Base-by-base conservation (phyloP, 768 basidiomycete species). In the Russula olivacea region DNA sequence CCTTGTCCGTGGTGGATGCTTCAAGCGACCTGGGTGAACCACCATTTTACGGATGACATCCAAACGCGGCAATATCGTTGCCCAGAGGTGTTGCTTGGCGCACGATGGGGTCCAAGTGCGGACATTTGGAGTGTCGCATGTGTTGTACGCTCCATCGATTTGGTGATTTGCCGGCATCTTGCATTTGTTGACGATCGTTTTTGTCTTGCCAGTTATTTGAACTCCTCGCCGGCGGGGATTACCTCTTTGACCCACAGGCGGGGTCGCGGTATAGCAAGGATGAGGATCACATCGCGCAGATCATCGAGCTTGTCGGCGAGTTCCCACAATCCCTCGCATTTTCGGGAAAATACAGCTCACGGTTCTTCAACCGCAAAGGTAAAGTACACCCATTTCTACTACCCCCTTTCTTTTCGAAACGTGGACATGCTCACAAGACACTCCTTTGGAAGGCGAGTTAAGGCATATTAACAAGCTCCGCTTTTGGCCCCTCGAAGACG, bases 21-120 rank as follows among this genome's bases (percentile, higher is more conserved):
- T 30, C 15, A 68, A 87, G 90, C 90, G 11, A 92, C 90, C 1
- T 91, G 90, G 90, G 84, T 84, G 34, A 91, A 96, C 70, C 91
- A 98, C 68, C 97, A 98, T 72, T 99, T 98, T 68, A 98, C 97
- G 48, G 96, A 99, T 75, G 97, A 98, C 70, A 98, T 98, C 69
- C 90, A 98, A 77, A 99, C 97, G 30, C 78, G 96, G 70, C 97
- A 98, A 71, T 98, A 98, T 73, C 85, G 97, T 30, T 93, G 92
- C 78, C 96, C 97, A 1, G 96, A 99, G 74, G 96, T 98, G 62
- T 95, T 99, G 52, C 79, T 98, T 1, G 96, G 96, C 49, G 92
- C 93, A 2, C 91, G 92, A 68, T 99, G 96, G 96, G 91, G 93
- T 5, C 80, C 93, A 12, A 93, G 90, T 68, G 94, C 93, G 28